Evolutionary conservation across 129 eudicot species (phyloP), one percentile per base, ranked within the genome.

Genomic region (Smallanthus sonchifolius): DNA sequence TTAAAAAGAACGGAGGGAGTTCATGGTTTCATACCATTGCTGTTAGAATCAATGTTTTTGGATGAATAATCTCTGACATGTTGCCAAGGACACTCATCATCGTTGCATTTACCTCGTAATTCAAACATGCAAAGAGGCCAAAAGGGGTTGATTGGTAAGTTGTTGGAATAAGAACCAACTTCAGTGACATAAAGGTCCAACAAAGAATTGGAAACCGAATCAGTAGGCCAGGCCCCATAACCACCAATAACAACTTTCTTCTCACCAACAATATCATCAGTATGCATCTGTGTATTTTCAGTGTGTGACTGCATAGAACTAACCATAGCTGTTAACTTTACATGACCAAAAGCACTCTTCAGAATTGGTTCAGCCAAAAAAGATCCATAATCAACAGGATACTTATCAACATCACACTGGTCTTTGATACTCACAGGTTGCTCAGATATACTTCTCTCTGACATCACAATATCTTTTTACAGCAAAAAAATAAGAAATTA

Each of bases 41-140:
- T 54, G 28, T 35, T 67, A 48, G 67, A 40, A 32, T 82, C 69
- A 19, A 63, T 57, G 74, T 65, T 75, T 67, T 67, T 64, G 59
- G 67, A 62, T 69, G 92, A 80, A 60, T 80, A 72, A 67, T 85
- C 87, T 77, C 77, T 85, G n/a, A 73, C 70, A 82, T 90, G 96
- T 69, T 90, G 93, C 93, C 88, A 85, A 47, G 84, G 66, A 81
- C 96, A 90, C 75, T 90, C 93, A 77, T 87, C 89, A 66, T 90
- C 79, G 63, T 87, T 87, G 86, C 96, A 90, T 77, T 83, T 87
- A 10, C 96, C 96, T 56, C 91, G 82, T 69, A 90, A 84, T 76
- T 90, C 93, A 71, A 51, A 90, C 93, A 87, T 90, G 77, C 96
- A 90, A 72, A 87, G 87, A 48, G 96, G 91, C 96, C 89, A 83